Evolutionary conservation across 805 yeast species (phyloP), one percentile per base, ranked within the genome.

Genomic region (Ascoidea tarda): DNA sequence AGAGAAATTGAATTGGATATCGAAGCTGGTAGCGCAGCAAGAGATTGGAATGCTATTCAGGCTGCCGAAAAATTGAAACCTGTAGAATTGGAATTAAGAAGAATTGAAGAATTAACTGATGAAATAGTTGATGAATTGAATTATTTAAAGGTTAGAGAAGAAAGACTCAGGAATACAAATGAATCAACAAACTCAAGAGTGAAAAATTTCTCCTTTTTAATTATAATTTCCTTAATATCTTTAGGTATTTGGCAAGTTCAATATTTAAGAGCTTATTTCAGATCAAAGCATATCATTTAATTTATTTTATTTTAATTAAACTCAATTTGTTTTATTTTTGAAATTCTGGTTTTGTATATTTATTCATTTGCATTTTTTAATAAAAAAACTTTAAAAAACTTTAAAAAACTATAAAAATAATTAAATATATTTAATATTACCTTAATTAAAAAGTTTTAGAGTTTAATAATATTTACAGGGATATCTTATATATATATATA

Each of bases 31-130:
- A 87, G 97, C 51, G 87, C 89, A 62, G 99, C 98, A 47, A 84
- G 98, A 69, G 98, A 93, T 71, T 93, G 98, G 97, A 88, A 89
- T 65, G 87, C 89, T 31, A 74, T 90, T 57, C 96, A 90, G 72
- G 90, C 96, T 49, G 78, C 85, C 48, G 98, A 93, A 68, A 87
- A 88, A 66, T 81, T 93, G 67, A 87, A 85, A 69, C 98, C 99
- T 5, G 79, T 84, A 50, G 99, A 93, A 69, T 82, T 90, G 53
- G 95, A 87, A 62, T 75, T 93, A 66, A 84, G 93, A 68, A 82
- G 84, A 66, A 76, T 91, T 54, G 91, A 88, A 67, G 96, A 86
- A 65, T 69, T 87, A 69, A 79, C 95, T 50, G 84, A 79, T 59
- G 98, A 93, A 72, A 78, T 93, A 61, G 76, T 75, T 54, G 72